Conservation (phyloP, 805 yeast genomes). For the Sugiyamaella marilandica region DNA sequence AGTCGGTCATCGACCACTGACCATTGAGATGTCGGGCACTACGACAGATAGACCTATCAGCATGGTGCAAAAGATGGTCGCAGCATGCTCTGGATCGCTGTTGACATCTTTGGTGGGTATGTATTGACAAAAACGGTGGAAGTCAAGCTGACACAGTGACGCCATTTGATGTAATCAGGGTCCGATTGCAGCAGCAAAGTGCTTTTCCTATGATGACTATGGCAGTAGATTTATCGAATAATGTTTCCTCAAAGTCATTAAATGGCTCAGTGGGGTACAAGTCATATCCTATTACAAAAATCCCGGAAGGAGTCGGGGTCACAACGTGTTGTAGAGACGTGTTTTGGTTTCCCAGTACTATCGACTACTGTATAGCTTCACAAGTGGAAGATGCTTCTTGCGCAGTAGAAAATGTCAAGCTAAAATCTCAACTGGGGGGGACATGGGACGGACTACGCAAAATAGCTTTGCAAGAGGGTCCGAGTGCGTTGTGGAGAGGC, state of each 20-base stretch:
- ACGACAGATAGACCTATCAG: conserved; percentile 15
- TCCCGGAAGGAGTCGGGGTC: conserved; percentile 33
- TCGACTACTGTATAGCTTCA: conserved; percentile 36
- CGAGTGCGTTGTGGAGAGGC: conserved; percentile 81
- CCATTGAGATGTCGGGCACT: background rate
- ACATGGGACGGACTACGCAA: conserved; percentile 69
- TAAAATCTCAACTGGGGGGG: conserved; percentile 45
- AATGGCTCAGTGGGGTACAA: background rate
- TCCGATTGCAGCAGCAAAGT: conserved; percentile 39
- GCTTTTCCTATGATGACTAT: conserved; percentile 18
- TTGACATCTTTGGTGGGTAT: conserved; percentile 36
- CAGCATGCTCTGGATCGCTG: conserved; percentile 41
- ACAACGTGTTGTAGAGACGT: conserved; percentile 38
- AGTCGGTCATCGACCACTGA: background rate
- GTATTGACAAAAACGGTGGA: conserved; percentile 4
- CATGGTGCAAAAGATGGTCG: conserved; percentile 30
- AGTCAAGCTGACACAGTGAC: conserved; percentile 26
- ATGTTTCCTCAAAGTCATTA: background rate
- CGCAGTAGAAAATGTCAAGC: conserved; percentile 38
- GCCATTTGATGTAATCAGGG: conserved; percentile 42
- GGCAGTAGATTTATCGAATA: background rate
- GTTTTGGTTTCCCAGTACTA: conserved; percentile 35
- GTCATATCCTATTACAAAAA: conserved; percentile 19
- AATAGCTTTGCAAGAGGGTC: conserved; percentile 70
- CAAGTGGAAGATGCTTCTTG: conserved; percentile 27